These are phyloP conservation scores for Thalassiosira profunda DNA, from an alignment of 108 stramenopile genomes.

Conservation along the genomic window DNA sequence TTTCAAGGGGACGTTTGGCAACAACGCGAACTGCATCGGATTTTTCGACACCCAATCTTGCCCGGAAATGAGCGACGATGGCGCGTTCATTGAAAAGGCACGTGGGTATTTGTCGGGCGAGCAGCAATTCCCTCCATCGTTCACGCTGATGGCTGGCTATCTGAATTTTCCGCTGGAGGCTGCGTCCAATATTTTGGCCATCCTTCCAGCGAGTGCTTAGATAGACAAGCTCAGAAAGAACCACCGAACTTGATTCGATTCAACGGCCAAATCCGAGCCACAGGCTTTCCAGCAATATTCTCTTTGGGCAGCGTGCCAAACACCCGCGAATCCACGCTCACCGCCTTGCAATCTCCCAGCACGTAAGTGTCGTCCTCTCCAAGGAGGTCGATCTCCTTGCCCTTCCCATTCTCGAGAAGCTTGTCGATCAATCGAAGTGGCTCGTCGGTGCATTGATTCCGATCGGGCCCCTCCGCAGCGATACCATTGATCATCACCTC, in stretches of 20 bases:
- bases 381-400: conserved; percentile 20
- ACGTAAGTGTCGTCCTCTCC: conserved; percentile 46
- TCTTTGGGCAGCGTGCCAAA: conserved; percentile 47
- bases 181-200: too few species aligned
- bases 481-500: conserved; percentile 26
- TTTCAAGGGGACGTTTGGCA: too few species aligned
- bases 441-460: conserved; percentile 38
- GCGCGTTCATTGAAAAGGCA: too few species aligned
- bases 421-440: conserved; percentile 45
- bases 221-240: conserved; percentile 21
- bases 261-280: conserved; percentile 45
- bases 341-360: conserved; percentile 54
- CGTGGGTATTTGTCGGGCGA: too few species aligned
- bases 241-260: conserved; percentile 34
- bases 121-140: too few species aligned
- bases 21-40: too few species aligned
- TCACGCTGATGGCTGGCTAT: too few species aligned
- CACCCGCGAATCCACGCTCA: conserved; percentile 45
- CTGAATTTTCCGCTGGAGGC: too few species aligned
- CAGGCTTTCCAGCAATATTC: conserved; percentile 40
- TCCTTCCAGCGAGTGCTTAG: too few species aligned
- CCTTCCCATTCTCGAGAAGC: conserved; percentile 38
- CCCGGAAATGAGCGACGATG: too few species aligned
- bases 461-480: conserved; percentile 36
- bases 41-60: too few species aligned